Percentiles rank a stretch among this genome's conserved stretches.
Conservation (phyloP, 129 eudicot species). For the Escallonia rubra region DNA sequence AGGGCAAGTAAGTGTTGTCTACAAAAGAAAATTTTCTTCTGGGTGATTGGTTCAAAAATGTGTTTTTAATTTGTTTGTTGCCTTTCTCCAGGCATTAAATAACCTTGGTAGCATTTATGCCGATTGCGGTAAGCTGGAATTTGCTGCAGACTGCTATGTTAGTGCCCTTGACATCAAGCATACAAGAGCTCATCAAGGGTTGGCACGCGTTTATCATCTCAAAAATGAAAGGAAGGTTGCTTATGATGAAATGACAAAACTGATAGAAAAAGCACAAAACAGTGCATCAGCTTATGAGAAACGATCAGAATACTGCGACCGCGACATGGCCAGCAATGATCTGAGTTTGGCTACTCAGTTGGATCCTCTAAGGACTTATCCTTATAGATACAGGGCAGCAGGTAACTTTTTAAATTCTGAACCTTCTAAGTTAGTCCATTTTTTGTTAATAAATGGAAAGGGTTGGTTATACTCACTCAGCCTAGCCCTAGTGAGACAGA, state of each 20-base stretch:
- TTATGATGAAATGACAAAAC: slow-evolving; percentile 85
- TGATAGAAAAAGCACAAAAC: slow-evolving; percentile 68
- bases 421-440: not conserved
- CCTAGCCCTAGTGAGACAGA: no score
- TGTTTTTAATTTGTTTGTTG: not conserved
- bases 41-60: not conserved
- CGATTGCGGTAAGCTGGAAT: slow-evolving; percentile 77
- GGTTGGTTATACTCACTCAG: no score
- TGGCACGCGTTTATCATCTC: slow-evolving; percentile 75
- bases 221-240: slow-evolving; percentile 65
- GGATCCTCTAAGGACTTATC: slow-evolving; percentile 88
- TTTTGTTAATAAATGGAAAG: not conserved
- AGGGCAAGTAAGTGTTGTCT: slow-evolving; percentile 55
- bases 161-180: slow-evolving; percentile 87
- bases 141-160: slow-evolving; percentile 74
- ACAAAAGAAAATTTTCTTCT: not conserved
- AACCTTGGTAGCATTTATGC: slow-evolving; percentile 86
- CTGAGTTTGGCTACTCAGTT: slow-evolving; percentile 59
- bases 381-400: slow-evolving; percentile 90
- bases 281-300: slow-evolving; percentile 88
- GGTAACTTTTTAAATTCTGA: slow-evolving; percentile 31
- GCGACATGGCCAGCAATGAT: slow-evolving; percentile 67
- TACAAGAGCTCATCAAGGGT: slow-evolving; percentile 92
- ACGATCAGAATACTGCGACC: slow-evolving; percentile 80
- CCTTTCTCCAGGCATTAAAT: slow-evolving; percentile 59